These are phyloP conservation scores for Cyclotella kingstonii DNA, from an alignment of 108 stramenopile genomes.

Conservation along the genomic window DNA sequence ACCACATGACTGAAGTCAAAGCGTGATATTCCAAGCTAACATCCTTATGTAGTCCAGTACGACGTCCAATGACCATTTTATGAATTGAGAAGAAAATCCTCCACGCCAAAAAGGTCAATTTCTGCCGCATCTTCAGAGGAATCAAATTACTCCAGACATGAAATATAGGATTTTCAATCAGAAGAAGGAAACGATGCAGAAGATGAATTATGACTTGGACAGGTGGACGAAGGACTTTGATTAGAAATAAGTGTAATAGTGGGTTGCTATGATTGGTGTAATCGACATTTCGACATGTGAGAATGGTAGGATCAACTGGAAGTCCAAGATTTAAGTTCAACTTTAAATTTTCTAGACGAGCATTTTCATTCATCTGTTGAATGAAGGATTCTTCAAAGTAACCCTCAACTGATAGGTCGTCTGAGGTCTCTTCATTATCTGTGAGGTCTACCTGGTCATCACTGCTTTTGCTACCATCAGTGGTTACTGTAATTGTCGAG, in stretches of 20 bases:
- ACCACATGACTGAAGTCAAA: constrained; percentile 65
- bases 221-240: constrained; percentile 27
- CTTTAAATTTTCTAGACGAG: constrained; percentile 42
- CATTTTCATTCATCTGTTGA: constrained; percentile 17
- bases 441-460: not conserved
- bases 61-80: constrained; percentile 47
- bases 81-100: constrained; percentile 64
- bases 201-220: constrained; percentile 26
- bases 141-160: constrained; percentile 42
- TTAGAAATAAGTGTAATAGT: not conserved
- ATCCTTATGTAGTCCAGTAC: constrained; percentile 57
- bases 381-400: constrained; percentile 10
- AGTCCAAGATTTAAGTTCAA: constrained; percentile 69
- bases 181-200: constrained; percentile 33
- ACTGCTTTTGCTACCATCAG: not conserved
- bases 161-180: constrained; percentile 50
- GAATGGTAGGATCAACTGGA: constrained; percentile 38
- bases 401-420: constrained; percentile 2
- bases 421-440: not conserved
- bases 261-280: constrained; percentile 1
- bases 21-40: constrained; percentile 75
- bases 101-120: constrained; percentile 55
- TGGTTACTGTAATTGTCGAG: too few relatives aligned
- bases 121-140: constrained; percentile 46
- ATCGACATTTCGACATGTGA: constrained; percentile 33